Evolutionary conservation across 2,329 filamentous ascomycete species (phyloP).

Genomic region (Phoma sp.): DNA sequence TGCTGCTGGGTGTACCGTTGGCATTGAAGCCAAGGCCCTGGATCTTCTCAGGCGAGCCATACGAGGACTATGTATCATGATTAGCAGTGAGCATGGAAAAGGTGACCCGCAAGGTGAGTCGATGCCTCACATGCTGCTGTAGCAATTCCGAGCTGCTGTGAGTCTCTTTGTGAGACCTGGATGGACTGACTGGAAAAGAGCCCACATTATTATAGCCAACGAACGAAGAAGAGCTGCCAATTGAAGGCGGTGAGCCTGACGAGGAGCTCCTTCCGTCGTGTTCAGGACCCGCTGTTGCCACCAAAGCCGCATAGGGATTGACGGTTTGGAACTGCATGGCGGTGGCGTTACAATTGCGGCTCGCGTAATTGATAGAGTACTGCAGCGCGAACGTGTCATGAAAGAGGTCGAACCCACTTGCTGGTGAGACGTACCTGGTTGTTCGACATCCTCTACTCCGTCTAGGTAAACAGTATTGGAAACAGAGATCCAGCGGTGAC

Average conservation of each 20-base stretch:
- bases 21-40: not conserved
- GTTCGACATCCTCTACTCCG: not conserved
- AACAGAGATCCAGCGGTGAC: not conserved
- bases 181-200: not conserved
- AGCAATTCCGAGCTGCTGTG: not conserved
- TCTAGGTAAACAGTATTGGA: not conserved
- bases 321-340: conserved; percentile 4
- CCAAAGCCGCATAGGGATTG: conserved; percentile 11
- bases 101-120: not conserved
- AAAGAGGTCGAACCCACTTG: not conserved
- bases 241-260: conserved; percentile 16
- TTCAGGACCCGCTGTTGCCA: conserved; percentile 5
- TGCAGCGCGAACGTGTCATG: not conserved
- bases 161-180: conserved; percentile 3
- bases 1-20: not conserved
- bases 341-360: not conserved
- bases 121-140: conserved; percentile 18
- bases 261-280: conserved; percentile 20
- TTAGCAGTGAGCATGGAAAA: conserved; percentile 4
- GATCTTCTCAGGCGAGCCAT: conserved; percentile 3
- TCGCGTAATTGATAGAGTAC: not conserved
- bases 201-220: not conserved
- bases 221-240: conserved; percentile 19
- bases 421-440: conserved; percentile 3
- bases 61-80: not conserved